phyloP scores from a whole-genome alignment of 75 land plant genomes.

The Pinus tabuliformis region DNA sequence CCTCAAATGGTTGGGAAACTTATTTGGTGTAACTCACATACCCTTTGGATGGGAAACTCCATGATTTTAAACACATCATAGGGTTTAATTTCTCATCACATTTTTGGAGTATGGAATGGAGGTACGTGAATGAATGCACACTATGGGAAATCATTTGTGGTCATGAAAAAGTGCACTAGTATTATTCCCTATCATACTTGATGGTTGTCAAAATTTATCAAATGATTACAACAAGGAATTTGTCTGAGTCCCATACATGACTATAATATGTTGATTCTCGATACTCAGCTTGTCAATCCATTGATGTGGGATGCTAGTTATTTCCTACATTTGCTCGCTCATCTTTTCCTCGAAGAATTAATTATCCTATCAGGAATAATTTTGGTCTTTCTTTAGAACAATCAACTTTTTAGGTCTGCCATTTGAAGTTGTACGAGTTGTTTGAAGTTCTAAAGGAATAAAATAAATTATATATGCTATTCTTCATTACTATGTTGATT shows the following conservation, averaged over 20 bases:
- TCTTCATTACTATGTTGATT: too few relatives aligned
- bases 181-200: slow-evolving; percentile 79
- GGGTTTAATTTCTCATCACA: slow-evolving; percentile 90
- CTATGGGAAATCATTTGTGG: slow-evolving; percentile 84
- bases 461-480: too few relatives aligned
- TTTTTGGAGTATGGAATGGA: slow-evolving; percentile 98
- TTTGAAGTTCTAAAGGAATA: too few relatives aligned
- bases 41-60: slow-evolving; percentile 94
- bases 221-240: slow-evolving; percentile 86
- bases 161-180: slow-evolving; percentile 72
- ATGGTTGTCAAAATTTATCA: slow-evolving; percentile 89
- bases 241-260: slow-evolving; percentile 70
- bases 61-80: slow-evolving; percentile 78
- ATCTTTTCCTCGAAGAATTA: too few relatives aligned
- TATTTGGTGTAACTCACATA: slow-evolving; percentile 94
- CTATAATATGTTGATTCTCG: slow-evolving; percentile 67
- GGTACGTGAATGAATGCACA: slow-evolving; percentile 63
- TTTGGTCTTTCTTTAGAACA: too few relatives aligned
- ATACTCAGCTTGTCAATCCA: slow-evolving; percentile 86
- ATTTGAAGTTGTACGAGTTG: too few relatives aligned
- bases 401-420: too few relatives aligned
- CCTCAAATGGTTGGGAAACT: slow-evolving; percentile 99
- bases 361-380: too few relatives aligned
- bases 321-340: slow-evolving; percentile 73
- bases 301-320: slow-evolving; percentile 79